Percentiles rank a stretch among this genome's conserved stretches.
Evolutionary conservation across 768 basidiomycete genomes (phyloP).

Genomic region (Chalciporus sphaerocephalus): DNA sequence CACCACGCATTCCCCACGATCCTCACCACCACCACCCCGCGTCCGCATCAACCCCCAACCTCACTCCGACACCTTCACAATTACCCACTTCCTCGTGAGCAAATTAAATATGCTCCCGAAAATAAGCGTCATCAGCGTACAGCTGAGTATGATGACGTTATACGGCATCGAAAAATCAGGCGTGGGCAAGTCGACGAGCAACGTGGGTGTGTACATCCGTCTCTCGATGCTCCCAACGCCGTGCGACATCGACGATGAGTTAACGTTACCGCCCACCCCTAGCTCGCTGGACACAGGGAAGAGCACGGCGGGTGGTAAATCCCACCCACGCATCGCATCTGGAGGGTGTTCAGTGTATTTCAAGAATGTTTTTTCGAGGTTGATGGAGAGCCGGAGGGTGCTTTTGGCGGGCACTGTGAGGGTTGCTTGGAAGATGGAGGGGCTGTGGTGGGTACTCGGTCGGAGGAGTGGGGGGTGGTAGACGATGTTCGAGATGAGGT

Average conservation of each 20-base stretch:
- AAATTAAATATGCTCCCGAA: slow-evolving; percentile 92
- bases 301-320: slow-evolving; percentile 82
- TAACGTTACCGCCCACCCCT: neutral
- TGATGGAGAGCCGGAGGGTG: slow-evolving; percentile 62
- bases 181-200: slow-evolving; percentile 92
- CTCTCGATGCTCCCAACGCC: slow-evolving; percentile 8
- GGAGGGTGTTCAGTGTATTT: slow-evolving; percentile 95
- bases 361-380: slow-evolving; percentile 79
- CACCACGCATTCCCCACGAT: too few species aligned
- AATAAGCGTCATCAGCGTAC: slow-evolving; percentile 84
- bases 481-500: slow-evolving; percentile 57
- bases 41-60: too few species aligned
- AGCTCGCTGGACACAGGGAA: slow-evolving; percentile 31
- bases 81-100: slow-evolving; percentile 76
- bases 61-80: slow-evolving; percentile 35
- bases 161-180: slow-evolving; percentile 99
- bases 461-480: slow-evolving; percentile 45
- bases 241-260: neutral
- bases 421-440: slow-evolving; percentile 71
- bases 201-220: slow-evolving; percentile 71
- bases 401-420: slow-evolving; percentile 67
- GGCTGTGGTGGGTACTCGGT: slow-evolving; percentile 15
- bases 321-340: slow-evolving; percentile 93
- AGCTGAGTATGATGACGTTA: slow-evolving; percentile 97
- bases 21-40: too few species aligned